Evolutionary conservation across 495 filamentous ascomycete species (phyloP).

Genomic region (Penicillium canescens): DNA sequence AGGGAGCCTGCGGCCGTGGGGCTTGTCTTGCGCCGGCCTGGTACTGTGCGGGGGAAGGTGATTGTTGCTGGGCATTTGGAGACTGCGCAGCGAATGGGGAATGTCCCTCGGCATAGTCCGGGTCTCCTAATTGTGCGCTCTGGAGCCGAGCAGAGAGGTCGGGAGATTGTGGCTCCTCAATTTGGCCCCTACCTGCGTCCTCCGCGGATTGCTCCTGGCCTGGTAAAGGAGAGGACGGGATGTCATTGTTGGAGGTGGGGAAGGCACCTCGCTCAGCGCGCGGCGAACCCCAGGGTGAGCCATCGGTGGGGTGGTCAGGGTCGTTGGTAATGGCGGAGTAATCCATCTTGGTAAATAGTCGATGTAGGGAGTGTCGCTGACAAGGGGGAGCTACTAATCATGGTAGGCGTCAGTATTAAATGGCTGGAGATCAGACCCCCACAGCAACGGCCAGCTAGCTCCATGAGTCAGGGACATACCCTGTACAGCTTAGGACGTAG

Average conservation of each 20-base stretch:
- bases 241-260: slow-evolving; percentile 48
- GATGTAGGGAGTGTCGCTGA: slow-evolving; percentile 23
- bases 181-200: slow-evolving; percentile 23
- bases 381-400: slow-evolving; percentile 23
- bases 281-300: slow-evolving; percentile 82
- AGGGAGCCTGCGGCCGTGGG: slow-evolving; percentile 51
- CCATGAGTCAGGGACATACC: slow-evolving; percentile 12
- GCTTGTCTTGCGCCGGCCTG: slow-evolving; percentile 45
- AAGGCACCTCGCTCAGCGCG: slow-evolving; percentile 60
- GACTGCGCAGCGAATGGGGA: slow-evolving; percentile 35
- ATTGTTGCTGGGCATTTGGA: slow-evolving; percentile 43
- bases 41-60: slow-evolving; percentile 49
- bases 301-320: slow-evolving; percentile 65
- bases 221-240: slow-evolving; percentile 56
- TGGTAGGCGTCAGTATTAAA: slow-evolving; percentile 29
- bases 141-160: slow-evolving; percentile 48
- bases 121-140: slow-evolving; percentile 42
- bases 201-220: slow-evolving; percentile 45
- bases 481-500: slow-evolving; percentile 10
- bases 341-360: slow-evolving; percentile 60
- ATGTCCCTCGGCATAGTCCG: slow-evolving; percentile 38
- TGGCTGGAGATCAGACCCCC: slow-evolving; percentile 23
- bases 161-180: slow-evolving; percentile 26
- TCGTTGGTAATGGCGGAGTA: slow-evolving; percentile 78
- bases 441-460: slow-evolving; percentile 25